Conservation (phyloP, 1,284 basidiomycete genomes). For the Phellopilus nigrolimitatus region DNA sequence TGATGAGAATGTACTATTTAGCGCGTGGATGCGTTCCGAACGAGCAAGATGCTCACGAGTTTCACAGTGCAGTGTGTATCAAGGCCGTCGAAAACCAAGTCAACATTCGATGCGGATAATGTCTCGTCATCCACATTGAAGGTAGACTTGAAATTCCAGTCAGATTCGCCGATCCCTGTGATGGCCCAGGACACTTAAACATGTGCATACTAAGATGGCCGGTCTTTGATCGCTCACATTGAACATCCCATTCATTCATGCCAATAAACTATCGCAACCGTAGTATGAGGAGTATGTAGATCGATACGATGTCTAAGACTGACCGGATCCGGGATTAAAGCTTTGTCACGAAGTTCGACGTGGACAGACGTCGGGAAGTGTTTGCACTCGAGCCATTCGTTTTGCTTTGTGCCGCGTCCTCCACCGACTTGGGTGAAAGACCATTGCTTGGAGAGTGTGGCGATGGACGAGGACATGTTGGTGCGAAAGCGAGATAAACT, state of each 20-base stretch:
- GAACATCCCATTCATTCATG: slow-evolving; percentile 82
- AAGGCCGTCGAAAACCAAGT: slow-evolving; percentile 83
- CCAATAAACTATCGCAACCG: slow-evolving; percentile 53
- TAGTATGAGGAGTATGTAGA: not conserved
- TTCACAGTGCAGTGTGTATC: slow-evolving; percentile 77
- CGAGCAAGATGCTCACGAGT: slow-evolving; percentile 45
- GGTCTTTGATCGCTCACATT: slow-evolving; percentile 48
- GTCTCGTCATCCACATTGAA: slow-evolving; percentile 53
- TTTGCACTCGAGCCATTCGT: slow-evolving; percentile 60
- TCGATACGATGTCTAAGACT: slow-evolving; percentile 24
- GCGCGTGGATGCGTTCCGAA: not conserved
- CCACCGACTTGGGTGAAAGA: slow-evolving; percentile 62
- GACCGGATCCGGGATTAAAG: slow-evolving; percentile 78
- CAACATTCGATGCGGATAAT: slow-evolving; percentile 44
- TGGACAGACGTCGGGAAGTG: slow-evolving; percentile 80
- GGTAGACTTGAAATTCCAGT: slow-evolving; percentile 78
- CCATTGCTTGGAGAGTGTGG: slow-evolving; percentile 45
- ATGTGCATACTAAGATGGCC: slow-evolving; percentile 13
- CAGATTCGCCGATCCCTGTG: slow-evolving; percentile 80
- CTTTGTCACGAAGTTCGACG: slow-evolving; percentile 69
- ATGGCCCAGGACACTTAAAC: not conserved
- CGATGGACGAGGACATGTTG: slow-evolving; percentile 5
- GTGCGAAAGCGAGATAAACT: not conserved
- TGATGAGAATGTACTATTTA: not conserved
- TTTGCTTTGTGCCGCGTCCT: slow-evolving; percentile 51